phyloP scores from a whole-genome alignment of 1,284 basidiomycete species.

The Sporisorium graminicola region DNA sequence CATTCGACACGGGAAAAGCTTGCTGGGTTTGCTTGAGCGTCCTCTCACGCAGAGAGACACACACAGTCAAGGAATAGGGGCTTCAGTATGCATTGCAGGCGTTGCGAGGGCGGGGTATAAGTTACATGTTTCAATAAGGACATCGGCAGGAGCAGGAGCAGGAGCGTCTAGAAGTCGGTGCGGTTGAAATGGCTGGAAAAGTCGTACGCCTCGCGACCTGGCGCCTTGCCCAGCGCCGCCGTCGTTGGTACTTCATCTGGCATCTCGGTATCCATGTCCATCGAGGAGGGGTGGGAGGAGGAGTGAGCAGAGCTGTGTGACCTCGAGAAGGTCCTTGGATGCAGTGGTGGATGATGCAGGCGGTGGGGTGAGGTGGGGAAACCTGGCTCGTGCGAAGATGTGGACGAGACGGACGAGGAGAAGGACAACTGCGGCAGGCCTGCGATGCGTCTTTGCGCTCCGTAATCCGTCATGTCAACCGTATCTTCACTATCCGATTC shows the following conservation, averaged over 20 bases:
- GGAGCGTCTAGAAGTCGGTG: slow-evolving; percentile 30
- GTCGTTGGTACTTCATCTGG: not conserved
- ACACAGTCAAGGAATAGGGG: too few relatives aligned
- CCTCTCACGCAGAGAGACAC: too few relatives aligned
- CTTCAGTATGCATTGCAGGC: too few relatives aligned
- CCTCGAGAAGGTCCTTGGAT: not conserved
- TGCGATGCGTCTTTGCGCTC: slow-evolving; percentile 2
- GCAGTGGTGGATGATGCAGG: not conserved
- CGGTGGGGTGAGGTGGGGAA: not conserved
- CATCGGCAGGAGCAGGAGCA: too few relatives aligned
- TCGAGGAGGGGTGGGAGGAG: not conserved
- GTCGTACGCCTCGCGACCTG: slow-evolving; percentile 6
- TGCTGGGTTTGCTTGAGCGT: too few relatives aligned
- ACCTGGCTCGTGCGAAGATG: not conserved
- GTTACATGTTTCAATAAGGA: not conserved
- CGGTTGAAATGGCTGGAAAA: slow-evolving; percentile 21
- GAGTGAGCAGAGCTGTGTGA: not conserved
- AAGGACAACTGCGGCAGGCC: slow-evolving; percentile 19
- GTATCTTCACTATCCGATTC: not conserved
- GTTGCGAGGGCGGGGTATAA: not conserved
- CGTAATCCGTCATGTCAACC: not conserved
- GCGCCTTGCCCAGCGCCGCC: not conserved
- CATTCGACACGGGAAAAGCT: too few relatives aligned
- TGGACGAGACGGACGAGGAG: slow-evolving; percentile 13
- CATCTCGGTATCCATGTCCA: not conserved